Evolutionary conservation across 257 asterid genomes (phyloP).

Genomic region (Solanum sitiens): DNA sequence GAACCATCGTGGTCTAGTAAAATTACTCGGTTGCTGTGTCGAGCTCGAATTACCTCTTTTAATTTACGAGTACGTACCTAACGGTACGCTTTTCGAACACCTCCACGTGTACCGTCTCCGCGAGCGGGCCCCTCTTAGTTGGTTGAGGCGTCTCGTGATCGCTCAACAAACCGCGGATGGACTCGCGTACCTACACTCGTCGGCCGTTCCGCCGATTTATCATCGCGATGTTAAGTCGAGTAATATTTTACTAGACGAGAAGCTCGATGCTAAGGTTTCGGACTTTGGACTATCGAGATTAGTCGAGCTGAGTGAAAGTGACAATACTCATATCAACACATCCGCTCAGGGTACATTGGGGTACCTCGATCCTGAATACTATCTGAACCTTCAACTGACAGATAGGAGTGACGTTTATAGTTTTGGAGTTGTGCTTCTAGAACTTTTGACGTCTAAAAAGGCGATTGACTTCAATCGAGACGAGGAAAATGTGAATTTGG

Average conservation of each 20-base stretch:
- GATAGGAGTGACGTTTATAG: conserved; percentile 59
- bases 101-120: conserved; percentile 23
- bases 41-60: conserved; percentile 50
- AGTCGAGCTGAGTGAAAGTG: conserved; percentile 36
- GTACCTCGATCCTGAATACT: conserved; percentile 54
- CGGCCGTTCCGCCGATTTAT: conserved; percentile 44
- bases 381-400: conserved; percentile 33
- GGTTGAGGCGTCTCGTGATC: conserved; percentile 32
- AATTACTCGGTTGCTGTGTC: conserved; percentile 45
- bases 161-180: conserved; percentile 40
- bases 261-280: conserved; percentile 44
- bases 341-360: conserved; percentile 60
- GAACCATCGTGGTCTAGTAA: conserved; percentile 44
- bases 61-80: conserved; percentile 33
- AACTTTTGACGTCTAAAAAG: conserved; percentile 37
- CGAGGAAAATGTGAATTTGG: conserved; percentile 47
- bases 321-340: conserved; percentile 37
- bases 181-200: conserved; percentile 48
- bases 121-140: conserved; percentile 16
- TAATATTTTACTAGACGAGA: conserved; percentile 38
- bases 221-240: conserved; percentile 56
- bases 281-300: conserved; percentile 52
- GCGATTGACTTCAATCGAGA: conserved; percentile 52
- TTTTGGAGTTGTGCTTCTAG: conserved; percentile 52
- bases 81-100: conserved; percentile 48